These are phyloP conservation scores for Lachancea lanzarotensis DNA, from an alignment of 805 yeast species.

Conservation along the genomic window DNA sequence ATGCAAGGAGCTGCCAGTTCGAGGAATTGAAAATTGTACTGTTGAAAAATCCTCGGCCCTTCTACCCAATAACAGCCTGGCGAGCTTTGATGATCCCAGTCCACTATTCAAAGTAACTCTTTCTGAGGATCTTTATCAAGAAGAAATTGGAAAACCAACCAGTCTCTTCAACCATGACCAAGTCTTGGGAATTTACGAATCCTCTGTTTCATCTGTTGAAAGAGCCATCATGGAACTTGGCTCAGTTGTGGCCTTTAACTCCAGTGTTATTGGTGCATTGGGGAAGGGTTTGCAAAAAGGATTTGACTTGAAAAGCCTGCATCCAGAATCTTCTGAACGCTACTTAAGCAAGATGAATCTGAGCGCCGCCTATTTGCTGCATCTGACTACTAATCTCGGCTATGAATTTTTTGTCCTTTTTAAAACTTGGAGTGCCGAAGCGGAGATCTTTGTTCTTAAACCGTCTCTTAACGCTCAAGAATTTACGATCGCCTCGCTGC, in stretches of 20 bases:
- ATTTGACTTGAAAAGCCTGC: slow-evolving; percentile 56
- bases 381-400: slow-evolving; percentile 56
- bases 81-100: slow-evolving; percentile 35
- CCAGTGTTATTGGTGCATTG: slow-evolving; percentile 67
- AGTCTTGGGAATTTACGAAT: slow-evolving; percentile 69
- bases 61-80: slow-evolving; percentile 58
- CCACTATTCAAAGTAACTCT: slow-evolving; percentile 57
- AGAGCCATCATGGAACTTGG: slow-evolving; percentile 79
- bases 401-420: slow-evolving; percentile 69
- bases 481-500: slow-evolving; percentile 28
- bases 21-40: slow-evolving; percentile 43
- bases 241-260: slow-evolving; percentile 60
- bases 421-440: slow-evolving; percentile 52
- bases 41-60: slow-evolving; percentile 53
- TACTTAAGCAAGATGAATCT: slow-evolving; percentile 52
- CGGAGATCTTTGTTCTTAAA: slow-evolving; percentile 52
- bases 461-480: slow-evolving; percentile 61
- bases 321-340: slow-evolving; percentile 39
- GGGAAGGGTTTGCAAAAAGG: slow-evolving; percentile 85
- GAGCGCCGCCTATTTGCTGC: slow-evolving; percentile 60
- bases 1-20: slow-evolving; percentile 36
- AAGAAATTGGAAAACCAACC: slow-evolving; percentile 50
- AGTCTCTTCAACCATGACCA: slow-evolving; percentile 57
- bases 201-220: slow-evolving; percentile 58
- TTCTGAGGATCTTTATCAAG: slow-evolving; percentile 56